Evolutionary conservation across 495 filamentous ascomycete species (phyloP).

Genomic region (Talaromyces adpressus): DNA sequence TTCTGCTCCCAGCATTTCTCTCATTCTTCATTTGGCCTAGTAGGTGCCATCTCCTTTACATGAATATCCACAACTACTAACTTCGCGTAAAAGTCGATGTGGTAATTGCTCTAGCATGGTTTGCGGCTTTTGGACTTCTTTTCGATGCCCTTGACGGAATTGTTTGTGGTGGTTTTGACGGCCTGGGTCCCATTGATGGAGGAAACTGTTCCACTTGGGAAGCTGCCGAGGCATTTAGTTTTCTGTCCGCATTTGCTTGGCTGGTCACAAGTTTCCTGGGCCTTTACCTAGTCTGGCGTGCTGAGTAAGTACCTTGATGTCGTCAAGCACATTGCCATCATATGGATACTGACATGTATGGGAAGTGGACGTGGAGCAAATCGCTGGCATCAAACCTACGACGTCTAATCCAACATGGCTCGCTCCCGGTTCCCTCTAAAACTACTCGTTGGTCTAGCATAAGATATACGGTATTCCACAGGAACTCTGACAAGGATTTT

Average conservation of each 20-base stretch:
- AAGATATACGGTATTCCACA: background rate
- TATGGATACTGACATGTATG: background rate
- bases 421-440: background rate
- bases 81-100: constrained; percentile 36
- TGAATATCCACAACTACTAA: background rate
- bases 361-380: background rate
- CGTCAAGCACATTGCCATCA: background rate
- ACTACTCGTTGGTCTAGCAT: background rate
- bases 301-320: constrained; percentile 5
- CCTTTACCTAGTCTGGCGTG: constrained; percentile 3
- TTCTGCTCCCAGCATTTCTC: constrained; percentile 46
- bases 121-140: constrained; percentile 54
- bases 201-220: constrained; percentile 53
- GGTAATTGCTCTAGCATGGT: constrained; percentile 54
- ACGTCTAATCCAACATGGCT: background rate
- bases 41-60: constrained; percentile 15
- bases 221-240: constrained; percentile 57
- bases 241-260: constrained; percentile 59
- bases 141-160: constrained; percentile 45
- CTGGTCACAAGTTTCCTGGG: constrained; percentile 49
- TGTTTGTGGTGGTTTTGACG: constrained; percentile 48
- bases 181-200: constrained; percentile 32
- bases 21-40: constrained; percentile 37
- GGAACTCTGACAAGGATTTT: background rate
- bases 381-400: background rate